Base-by-base conservation (phyloP, 2,329 filamentous ascomycete genomes). In the Xylaria multiplex region DNA sequence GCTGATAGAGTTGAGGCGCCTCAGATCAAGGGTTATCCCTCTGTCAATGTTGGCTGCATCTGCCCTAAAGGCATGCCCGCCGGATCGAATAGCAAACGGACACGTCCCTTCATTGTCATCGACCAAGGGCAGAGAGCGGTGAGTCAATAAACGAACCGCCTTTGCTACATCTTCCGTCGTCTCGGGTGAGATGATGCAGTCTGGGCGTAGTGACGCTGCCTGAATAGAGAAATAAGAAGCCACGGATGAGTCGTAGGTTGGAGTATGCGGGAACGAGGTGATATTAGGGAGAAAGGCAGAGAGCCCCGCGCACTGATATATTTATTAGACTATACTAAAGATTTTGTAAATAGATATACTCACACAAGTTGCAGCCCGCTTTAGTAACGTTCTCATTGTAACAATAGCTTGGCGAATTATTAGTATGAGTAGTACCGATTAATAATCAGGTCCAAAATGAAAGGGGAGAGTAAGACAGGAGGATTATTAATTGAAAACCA, bases 151-250 rank as follows among this genome's bases (percentile, higher is more conserved):
- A 8, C n/a, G 14, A 3, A 53, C 49, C 2, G 32, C 49, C 30
- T 19, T 37, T 13, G 49, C 16, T 37, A 53, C 30, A 19, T 53
- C 30, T 3, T 53, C 30, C 5, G n/a, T n/a, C 13, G 49, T 37
- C 2, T 35, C 13, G 2, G 49, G 22, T 11, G 32, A 53, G 13
- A 53, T 11, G 8, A 53, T 37, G 30, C 49, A 53, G 27, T n/a
- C 49, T 22, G 49, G 35, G 56, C n/a, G 54, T 11, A 57, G 37
- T 6, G 54, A n/a, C 2, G 30, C 30, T 46, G 32, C 54, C 32
- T 57, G 54, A 16, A 13, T 22, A 42, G 54, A 35, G 27, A 24
- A 57, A 27, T 57, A 57, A 11, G 54, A 57, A 14, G 40, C 5
- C 13, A 57, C 16, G 3, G 54, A 57, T 4, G 40, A 42, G 6